Evolutionary conservation across 148 eudicot genomes (phyloP).

Genomic region (Camellia japonica): DNA sequence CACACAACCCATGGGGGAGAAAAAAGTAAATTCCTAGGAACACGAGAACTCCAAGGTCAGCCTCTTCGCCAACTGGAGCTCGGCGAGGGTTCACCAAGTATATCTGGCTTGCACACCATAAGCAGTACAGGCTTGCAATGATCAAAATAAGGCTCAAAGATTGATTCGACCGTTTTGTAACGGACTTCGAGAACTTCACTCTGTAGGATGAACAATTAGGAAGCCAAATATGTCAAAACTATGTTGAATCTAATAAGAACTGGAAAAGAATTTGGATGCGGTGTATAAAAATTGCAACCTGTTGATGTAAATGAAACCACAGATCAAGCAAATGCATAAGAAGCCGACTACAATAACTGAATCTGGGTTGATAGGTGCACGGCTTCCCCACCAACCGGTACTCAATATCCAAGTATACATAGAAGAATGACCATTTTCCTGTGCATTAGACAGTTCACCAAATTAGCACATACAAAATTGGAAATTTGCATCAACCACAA

Average conservation of each 20-base stretch:
- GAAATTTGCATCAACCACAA: not conserved
- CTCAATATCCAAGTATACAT: conserved; percentile 83
- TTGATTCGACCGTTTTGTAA: conserved; percentile 36
- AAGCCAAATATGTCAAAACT: conserved; percentile 4
- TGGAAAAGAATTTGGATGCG: not conserved
- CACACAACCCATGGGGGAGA: conserved; percentile 71
- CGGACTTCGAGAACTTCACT: conserved; percentile 48
- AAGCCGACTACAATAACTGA: conserved; percentile 66
- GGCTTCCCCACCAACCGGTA: conserved; percentile 90
- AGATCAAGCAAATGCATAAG: conserved; percentile 55
- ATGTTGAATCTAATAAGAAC: not conserved
- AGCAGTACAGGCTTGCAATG: conserved; percentile 57
- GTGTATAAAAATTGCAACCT: conserved; percentile 36
- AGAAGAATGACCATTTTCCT: conserved; percentile 89
- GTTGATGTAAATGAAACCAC: conserved; percentile 74
- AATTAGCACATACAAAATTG: not conserved
- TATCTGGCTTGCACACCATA: conserved; percentile 91
- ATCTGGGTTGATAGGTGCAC: conserved; percentile 81
- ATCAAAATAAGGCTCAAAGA: conserved; percentile 47
- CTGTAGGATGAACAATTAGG: conserved; percentile 33
- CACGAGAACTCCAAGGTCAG: conserved; percentile 89
- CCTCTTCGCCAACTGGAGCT: conserved; percentile 91
- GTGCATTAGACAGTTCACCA: conserved; percentile 14
- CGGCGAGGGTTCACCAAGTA: conserved; percentile 75
- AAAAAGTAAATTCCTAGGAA: conserved; percentile 67